Conservation (phyloP, 805 yeast species). For the Starmerella bacillaris region DNA sequence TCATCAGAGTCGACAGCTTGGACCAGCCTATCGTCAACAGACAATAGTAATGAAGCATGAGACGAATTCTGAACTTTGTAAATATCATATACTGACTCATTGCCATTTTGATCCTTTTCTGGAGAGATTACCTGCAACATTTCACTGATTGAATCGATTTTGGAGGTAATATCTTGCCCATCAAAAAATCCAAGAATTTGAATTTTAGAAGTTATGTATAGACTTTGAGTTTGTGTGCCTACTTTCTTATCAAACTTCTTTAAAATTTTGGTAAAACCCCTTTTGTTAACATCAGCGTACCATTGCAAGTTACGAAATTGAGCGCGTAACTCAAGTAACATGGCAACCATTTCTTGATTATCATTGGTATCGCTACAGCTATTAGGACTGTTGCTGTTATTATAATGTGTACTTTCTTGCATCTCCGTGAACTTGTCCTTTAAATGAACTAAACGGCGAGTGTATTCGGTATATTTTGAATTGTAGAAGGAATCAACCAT, state of each 20-base stretch:
- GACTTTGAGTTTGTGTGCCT: conserved; percentile 38
- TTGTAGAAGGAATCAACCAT: conserved; percentile 64
- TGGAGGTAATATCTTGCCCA: conserved; percentile 39
- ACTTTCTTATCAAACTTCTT: conserved; percentile 78
- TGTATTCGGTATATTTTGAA: conserved; percentile 54
- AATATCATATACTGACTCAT: background rate
- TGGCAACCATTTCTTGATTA: conserved; percentile 43
- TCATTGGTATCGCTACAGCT: conserved; percentile 32
- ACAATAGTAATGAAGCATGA: conserved; percentile 1
- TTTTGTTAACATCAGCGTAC: conserved; percentile 82
- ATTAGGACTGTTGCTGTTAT: conserved; percentile 6
- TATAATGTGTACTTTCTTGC: conserved; percentile 4
- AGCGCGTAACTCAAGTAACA: conserved; percentile 57
- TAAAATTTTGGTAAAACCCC: conserved; percentile 75
- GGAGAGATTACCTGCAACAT: conserved; percentile 20
- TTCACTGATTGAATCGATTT: conserved; percentile 26
- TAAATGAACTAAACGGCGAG: conserved; percentile 38
- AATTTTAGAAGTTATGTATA: conserved; percentile 49
- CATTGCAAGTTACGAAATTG: conserved; percentile 72
- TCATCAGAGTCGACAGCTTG: conserved; percentile 28
- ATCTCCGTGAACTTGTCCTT: conserved; percentile 16
- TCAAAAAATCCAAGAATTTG: conserved; percentile 62
- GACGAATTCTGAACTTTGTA: background rate
- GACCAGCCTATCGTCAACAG: background rate
- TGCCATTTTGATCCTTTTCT: background rate